These are phyloP conservation scores for Xylaria flabelliformis DNA, from an alignment of 495 filamentous ascomycete species.

Conservation along the genomic window DNA sequence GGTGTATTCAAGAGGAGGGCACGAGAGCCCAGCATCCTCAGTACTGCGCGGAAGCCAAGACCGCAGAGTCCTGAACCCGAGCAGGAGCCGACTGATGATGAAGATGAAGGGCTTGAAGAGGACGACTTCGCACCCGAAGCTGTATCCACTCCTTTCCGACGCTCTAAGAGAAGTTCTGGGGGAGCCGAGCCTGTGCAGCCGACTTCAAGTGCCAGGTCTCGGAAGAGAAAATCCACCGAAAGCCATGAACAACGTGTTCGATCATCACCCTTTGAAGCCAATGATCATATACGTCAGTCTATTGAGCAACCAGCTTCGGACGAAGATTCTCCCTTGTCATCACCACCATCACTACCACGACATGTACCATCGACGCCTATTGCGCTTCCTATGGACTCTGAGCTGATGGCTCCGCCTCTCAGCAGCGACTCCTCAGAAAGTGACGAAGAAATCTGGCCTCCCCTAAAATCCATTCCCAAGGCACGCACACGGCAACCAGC, in stretches of 20 bases:
- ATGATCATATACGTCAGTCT: slow-evolving; percentile 39
- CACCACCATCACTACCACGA: slow-evolving; percentile 29
- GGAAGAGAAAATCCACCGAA: slow-evolving; percentile 56
- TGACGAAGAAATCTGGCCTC: slow-evolving; percentile 47
- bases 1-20: slow-evolving; percentile 53
- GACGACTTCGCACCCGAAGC: slow-evolving; percentile 54
- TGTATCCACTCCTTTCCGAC: slow-evolving; percentile 50
- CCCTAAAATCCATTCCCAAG: slow-evolving; percentile 47
- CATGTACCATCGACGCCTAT: slow-evolving; percentile 33
- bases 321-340: slow-evolving; percentile 31
- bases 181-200: slow-evolving; percentile 25
- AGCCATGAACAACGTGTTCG: slow-evolving; percentile 38
- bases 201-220: slow-evolving; percentile 40
- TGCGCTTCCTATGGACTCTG: slow-evolving; percentile 42
- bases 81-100: slow-evolving; percentile 32
- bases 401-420: slow-evolving; percentile 52
- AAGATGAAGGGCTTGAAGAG: slow-evolving; percentile 33
- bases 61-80: slow-evolving; percentile 40
- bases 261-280: slow-evolving; percentile 39
- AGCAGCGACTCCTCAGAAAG: slow-evolving; percentile 50
- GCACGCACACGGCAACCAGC: slow-evolving; percentile 33
- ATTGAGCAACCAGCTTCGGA: slow-evolving; percentile 38
- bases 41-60: slow-evolving; percentile 47
- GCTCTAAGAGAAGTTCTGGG: slow-evolving; percentile 44
- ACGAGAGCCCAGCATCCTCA: slow-evolving; percentile 57